Base-by-base conservation (phyloP, 805 yeast genomes). In the Kuraishia hungarica region DNA sequence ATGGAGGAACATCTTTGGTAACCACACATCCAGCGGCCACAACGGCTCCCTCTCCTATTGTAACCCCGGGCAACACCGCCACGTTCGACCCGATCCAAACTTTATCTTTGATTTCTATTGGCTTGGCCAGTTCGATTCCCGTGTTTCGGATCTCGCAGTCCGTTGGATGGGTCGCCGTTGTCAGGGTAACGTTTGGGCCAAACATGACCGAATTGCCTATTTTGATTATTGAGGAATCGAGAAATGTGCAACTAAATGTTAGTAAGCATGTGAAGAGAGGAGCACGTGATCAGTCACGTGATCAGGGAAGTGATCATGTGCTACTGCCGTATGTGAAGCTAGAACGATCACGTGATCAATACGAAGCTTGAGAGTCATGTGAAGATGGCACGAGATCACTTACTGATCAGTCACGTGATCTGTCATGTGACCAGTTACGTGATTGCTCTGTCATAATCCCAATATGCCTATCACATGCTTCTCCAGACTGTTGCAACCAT, bases 21-120 rank as follows among this genome's bases (percentile, higher is more conserved):
- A 87, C 89, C 2, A 84, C 83, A 7, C 85, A 70, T 2, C 89
- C 89, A 2, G 91, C 89, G 2, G 85, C 92, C 49, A 86, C 73
- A 1, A 82, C 81, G 2, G 77, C 75, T 10, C 80, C 78, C 52
- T 81, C 79, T 15, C 91, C 92, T 50, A 86, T 74, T 1, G 77
- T 80, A 11, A 83, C 84, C 8, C 91, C 92, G 1, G 88, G 87
- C 53, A 85, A 66, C 8, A 87, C 74, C 1, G 72, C 70, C 17
- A 71, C 81, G 48, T 74, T 73, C 1, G 83, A 73, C 17, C 88
- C 89, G 48, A 86, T 70, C 93, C 92, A 86, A 8, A 83, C 87
- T 58, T 80, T 78, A 64, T 82, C 75, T 2, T 86, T 89, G 39
- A 87, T 81, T 2, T 64, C 71, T 29, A 87, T 76, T 5, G 87